These are phyloP conservation scores for Theileria parva DNA, from an alignment of 169 alveolate species.

Conservation along the genomic window DNA sequence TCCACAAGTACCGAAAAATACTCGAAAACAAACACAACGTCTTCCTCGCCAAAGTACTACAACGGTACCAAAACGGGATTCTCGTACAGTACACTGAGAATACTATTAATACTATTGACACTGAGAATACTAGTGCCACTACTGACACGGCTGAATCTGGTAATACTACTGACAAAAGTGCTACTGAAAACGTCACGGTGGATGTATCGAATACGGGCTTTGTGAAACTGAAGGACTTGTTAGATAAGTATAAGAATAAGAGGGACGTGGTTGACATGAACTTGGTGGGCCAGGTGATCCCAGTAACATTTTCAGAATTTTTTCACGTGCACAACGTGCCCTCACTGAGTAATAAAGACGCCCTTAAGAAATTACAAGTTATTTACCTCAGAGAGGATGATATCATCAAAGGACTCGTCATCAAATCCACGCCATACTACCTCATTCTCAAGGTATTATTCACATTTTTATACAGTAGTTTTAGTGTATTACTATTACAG, in stretches of 20 bases:
- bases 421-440: constrained; percentile 28
- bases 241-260: constrained; percentile 5
- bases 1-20: constrained; percentile 36
- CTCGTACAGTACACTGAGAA: constrained; percentile 49
- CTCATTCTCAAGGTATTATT: constrained; percentile 1
- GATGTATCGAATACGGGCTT: constrained; percentile 29
- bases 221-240: constrained; percentile 27
- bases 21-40: constrained; percentile 27
- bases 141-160: background rate
- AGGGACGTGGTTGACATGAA: background rate
- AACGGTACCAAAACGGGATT: constrained; percentile 37
- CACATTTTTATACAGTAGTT: background rate
- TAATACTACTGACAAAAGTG: background rate
- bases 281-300: constrained; percentile 49
- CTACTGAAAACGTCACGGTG: background rate
- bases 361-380: constrained; percentile 27
- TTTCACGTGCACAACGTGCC: constrained; percentile 22
- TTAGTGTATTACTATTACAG: background rate
- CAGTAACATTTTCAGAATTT: constrained; percentile 31
- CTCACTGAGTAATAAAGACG: constrained; percentile 38
- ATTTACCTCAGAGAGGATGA: constrained; percentile 50
- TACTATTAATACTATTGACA: background rate
- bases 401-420: constrained; percentile 20
- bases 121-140: background rate
- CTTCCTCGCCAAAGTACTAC: constrained; percentile 36